Base-by-base conservation (phyloP, 768 basidiomycete genomes). In the Leccinum broughii region DNA sequence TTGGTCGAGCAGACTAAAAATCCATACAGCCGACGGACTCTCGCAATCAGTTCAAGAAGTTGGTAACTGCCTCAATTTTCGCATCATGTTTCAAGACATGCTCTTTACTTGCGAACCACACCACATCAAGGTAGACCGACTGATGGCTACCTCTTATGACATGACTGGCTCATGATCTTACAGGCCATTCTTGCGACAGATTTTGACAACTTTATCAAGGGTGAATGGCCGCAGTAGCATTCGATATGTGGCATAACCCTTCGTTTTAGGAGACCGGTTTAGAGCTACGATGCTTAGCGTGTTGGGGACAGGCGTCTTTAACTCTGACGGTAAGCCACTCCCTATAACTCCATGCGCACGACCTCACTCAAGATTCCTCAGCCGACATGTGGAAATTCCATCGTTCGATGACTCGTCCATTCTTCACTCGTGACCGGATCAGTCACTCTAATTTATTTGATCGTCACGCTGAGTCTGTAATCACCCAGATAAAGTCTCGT, bases 281-380 rank as follows among this genome's bases (percentile, higher is more conserved):
- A 78, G 74, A 51, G 62, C 72, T 22, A 74, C 74, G 15, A 77
- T 83, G 77, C 70, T 72, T 4, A 76, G 79, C 2, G 77, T 88
- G 11, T 71, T 88, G 15, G 88, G 88, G 0, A 78, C 79, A 11
- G 88, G 88, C 0, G 84, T 89, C 4, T 89, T 89, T 69, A 88
- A 89, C 63, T 83, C 85, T 14, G 86, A 88, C 56, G 86, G 86
- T 81, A 64, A 59, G 76, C 56, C 32, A 46, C 58, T 28, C 6
- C 24, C 3, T 24, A 20, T 15, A 17, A 6, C 2, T 17, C 11
- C 24, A 39, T 22, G 15, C n/a, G 28, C 15, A n/a, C 24, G 35
- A 30, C 6, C 34, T 13, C 56, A 55, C 49, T 75, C 71, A 68
- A 30, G 4, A 35, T 54, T 8, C 35, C 2, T 26, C 49, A 78